These are phyloP conservation scores for Misopates orontium DNA, from an alignment of 257 asterid species.

Conservation along the genomic window DNA sequence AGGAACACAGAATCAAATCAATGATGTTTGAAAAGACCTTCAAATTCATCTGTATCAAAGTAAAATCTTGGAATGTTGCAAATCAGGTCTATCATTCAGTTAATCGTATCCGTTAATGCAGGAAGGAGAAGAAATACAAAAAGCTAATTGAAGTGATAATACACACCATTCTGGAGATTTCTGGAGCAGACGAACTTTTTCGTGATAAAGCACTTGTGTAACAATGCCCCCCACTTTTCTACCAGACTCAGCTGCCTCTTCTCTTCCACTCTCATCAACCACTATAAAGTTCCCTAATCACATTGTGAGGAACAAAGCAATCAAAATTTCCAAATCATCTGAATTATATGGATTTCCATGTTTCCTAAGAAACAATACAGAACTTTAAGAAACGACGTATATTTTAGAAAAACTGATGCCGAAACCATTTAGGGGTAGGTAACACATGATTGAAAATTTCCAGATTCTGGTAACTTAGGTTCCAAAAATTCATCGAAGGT, in stretches of 20 bases:
- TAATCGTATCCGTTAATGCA: neutral
- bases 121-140: neutral
- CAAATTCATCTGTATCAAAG: too few relatives aligned
- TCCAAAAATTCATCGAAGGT: too few relatives aligned
- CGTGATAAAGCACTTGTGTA: slow-evolving; percentile 67
- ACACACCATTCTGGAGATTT: slow-evolving; percentile 74
- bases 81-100: too few relatives aligned
- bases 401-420: neutral
- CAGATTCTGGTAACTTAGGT: too few relatives aligned
- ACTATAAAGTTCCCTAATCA: slow-evolving; percentile 72
- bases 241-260: slow-evolving; percentile 78
- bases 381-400: neutral
- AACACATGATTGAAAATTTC: too few relatives aligned
- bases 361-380: neutral
- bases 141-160: neutral
- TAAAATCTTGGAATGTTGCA: too few relatives aligned
- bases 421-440: too few relatives aligned
- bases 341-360: neutral
- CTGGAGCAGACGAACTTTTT: slow-evolving; percentile 63
- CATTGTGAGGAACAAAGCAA: neutral
- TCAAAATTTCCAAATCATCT: neutral
- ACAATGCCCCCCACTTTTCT: slow-evolving; percentile 79
- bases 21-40: too few relatives aligned
- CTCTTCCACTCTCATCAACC: slow-evolving; percentile 87
- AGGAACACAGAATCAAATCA: too few relatives aligned